Conservation (phyloP, 2,329 filamentous ascomycete genomes). For the Stromatinia cepivora region DNA sequence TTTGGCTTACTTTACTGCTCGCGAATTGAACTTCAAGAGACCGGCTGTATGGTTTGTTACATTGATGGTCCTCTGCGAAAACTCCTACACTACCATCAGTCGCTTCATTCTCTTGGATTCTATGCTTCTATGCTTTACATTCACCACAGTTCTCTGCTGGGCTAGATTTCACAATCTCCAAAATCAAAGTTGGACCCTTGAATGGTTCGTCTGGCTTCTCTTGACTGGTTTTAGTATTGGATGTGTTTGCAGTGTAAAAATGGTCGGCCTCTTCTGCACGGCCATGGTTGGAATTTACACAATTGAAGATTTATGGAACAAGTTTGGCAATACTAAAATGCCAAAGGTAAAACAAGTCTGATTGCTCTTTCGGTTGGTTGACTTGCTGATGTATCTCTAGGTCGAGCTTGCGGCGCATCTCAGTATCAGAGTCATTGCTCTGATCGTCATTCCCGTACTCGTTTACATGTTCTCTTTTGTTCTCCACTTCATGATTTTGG, state of each 20-base stretch:
- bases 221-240: slow-evolving; percentile 94
- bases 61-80: slow-evolving; percentile 96
- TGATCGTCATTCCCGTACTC: slow-evolving; percentile 84
- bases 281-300: slow-evolving; percentile 95
- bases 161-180: slow-evolving; percentile 91
- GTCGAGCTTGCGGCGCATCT: slow-evolving; percentile 75
- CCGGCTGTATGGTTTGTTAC: slow-evolving; percentile 93
- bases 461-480: slow-evolving; percentile 97
- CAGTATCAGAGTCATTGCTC: slow-evolving; percentile 74
- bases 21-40: slow-evolving; percentile 81
- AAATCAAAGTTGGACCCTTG: slow-evolving; percentile 78
- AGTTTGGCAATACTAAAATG: slow-evolving; percentile 94
- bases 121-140: slow-evolving; percentile 98
- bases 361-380: neutral
- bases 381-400: slow-evolving; percentile 39
- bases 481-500: slow-evolving; percentile 88
- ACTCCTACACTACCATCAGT: slow-evolving; percentile 98
- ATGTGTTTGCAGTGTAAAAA: slow-evolving; percentile 97
- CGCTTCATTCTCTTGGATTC: slow-evolving; percentile 97
- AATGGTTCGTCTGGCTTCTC: slow-evolving; percentile 95
- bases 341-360: slow-evolving; percentile 59
- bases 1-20: slow-evolving; percentile 91
- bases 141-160: slow-evolving; percentile 96
- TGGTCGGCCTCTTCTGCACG: slow-evolving; percentile 94
- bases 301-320: slow-evolving; percentile 94